phyloP scores from a whole-genome alignment of 2,329 filamentous ascomycete genomes.

The Ophiostoma tasmaniense region DNA sequence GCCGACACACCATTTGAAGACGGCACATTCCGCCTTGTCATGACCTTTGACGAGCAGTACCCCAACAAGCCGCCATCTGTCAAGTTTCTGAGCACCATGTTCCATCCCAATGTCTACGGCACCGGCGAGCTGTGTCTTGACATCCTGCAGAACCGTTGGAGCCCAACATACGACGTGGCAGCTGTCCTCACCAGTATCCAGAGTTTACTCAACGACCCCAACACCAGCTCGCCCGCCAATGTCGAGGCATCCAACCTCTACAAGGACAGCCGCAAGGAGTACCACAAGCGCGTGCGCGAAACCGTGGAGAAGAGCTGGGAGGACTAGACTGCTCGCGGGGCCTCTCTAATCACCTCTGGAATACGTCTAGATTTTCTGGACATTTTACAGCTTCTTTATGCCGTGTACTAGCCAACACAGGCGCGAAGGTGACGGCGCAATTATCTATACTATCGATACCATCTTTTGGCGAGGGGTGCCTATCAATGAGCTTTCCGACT shows the following conservation, averaged over 20 bases:
- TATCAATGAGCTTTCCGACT: neutral
- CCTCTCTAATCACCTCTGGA: neutral
- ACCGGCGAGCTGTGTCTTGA: constrained; percentile 94
- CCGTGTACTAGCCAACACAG: neutral
- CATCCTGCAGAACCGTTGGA: constrained; percentile 97
- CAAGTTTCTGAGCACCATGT: constrained; percentile 99
- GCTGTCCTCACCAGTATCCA: constrained; percentile 96
- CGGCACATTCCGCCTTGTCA: constrained; percentile 92
- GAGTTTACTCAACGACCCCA: constrained; percentile 93
- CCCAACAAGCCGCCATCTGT: constrained; percentile 96
- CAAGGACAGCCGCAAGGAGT: constrained; percentile 96
- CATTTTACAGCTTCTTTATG: neutral
- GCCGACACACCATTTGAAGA: constrained; percentile 97
- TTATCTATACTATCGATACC: neutral
- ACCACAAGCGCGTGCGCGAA: constrained; percentile 88
- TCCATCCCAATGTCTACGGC: constrained; percentile 96
- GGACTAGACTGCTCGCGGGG: constrained; percentile 44
- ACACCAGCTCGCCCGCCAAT: constrained; percentile 96
- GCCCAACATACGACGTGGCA: constrained; percentile 95
- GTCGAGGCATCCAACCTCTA: constrained; percentile 97
- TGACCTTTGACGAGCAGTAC: constrained; percentile 99
- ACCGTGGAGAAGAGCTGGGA: constrained; percentile 99
- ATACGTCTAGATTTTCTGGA: neutral
- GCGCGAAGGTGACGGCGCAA: neutral
- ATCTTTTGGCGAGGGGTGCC: neutral